A percentile compares a stretch with the other conserved stretches of the same genome.
phyloP scores from a whole-genome alignment of 495 filamentous ascomycete genomes.

The Neurospora sp. region DNA sequence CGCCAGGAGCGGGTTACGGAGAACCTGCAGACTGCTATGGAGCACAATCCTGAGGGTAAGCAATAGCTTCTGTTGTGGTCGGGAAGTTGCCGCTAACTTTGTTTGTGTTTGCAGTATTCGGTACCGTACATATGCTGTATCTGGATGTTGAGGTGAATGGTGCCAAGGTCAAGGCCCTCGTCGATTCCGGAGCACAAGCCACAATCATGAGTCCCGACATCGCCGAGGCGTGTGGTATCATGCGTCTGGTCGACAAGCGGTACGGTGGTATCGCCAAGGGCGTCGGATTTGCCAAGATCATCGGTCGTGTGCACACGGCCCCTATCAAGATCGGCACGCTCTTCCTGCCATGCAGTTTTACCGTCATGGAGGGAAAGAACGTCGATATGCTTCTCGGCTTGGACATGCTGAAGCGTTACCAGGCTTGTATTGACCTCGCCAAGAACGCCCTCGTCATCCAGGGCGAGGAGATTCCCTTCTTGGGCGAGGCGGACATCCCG shows the following conservation, averaged over 20 bases:
- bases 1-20: conserved; percentile 86
- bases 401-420: conserved; percentile 92
- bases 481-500: conserved; percentile 89
- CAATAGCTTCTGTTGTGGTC: not conserved
- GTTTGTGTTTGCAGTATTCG: conserved; percentile 57
- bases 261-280: conserved; percentile 87
- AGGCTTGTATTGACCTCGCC: conserved; percentile 80
- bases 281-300: conserved; percentile 86
- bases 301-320: conserved; percentile 89
- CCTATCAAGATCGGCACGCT: conserved; percentile 85
- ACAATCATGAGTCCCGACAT: conserved; percentile 97
- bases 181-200: conserved; percentile 94
- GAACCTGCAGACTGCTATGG: conserved; percentile 90
- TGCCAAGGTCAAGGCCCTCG: conserved; percentile 85
- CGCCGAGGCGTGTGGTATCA: conserved; percentile 86
- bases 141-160: conserved; percentile 93
- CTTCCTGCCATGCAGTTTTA: conserved; percentile 88
- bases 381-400: conserved; percentile 92
- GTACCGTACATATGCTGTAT: conserved; percentile 88
- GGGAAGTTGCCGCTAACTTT: not conserved
- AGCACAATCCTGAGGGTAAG: conserved; percentile 90
- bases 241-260: conserved; percentile 88
- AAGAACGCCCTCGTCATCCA: conserved; percentile 76
- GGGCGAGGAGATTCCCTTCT: conserved; percentile 75
- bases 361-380: conserved; percentile 98